A percentile compares a stretch with the other conserved stretches of the same genome.
phyloP scores from a whole-genome alignment of 768 basidiomycete genomes.

The Suillus tomentosus region DNA sequence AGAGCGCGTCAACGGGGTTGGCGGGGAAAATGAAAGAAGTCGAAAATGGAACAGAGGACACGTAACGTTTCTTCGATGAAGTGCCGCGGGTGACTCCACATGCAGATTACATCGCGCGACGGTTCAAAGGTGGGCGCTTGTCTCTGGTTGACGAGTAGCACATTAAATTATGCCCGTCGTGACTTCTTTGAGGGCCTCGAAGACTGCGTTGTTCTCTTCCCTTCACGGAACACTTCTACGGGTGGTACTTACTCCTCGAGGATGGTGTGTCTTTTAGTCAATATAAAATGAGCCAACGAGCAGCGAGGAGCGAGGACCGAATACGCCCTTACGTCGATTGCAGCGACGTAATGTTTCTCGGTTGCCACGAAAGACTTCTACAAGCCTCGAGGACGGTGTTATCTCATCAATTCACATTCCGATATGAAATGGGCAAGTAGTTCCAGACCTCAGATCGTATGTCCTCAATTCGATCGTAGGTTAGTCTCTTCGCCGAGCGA shows the following conservation, averaged over 20 bases:
- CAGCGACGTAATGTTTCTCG: background rate
- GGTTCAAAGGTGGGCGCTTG: too few relatives aligned
- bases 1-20: background rate
- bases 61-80: too few relatives aligned
- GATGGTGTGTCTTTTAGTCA: background rate
- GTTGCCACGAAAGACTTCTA: background rate
- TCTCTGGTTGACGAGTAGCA: background rate
- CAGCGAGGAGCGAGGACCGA: background rate
- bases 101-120: background rate
- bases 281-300: background rate
- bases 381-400: conserved; percentile 1
- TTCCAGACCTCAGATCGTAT: background rate
- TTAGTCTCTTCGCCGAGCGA: background rate
- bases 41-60: background rate
- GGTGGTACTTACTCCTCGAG: background rate
- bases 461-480: background rate
- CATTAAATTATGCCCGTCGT: background rate
- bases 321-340: background rate
- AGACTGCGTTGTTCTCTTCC: background rate
- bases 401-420: background rate
- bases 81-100: background rate
- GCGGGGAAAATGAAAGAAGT: conserved; percentile 5
- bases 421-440: background rate
- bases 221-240: background rate
- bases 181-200: background rate